Conservation (phyloP, 1,284 basidiomycete genomes). For the Heterobasidion parviporum region DNA sequence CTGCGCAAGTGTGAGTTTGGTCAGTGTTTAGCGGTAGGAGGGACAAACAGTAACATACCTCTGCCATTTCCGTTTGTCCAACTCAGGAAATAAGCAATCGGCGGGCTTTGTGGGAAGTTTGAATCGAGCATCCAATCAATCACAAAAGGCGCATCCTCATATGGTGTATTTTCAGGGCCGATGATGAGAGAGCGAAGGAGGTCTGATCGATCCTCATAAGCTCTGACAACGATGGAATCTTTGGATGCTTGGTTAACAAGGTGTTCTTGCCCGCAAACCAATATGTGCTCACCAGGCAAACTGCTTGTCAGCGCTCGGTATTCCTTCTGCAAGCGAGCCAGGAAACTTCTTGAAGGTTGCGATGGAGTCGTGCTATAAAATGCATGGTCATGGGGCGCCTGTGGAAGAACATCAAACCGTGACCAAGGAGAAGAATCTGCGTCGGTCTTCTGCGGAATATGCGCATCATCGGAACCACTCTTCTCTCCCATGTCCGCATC, state of each 20-base stretch:
- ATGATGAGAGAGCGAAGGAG: conserved; percentile 85
- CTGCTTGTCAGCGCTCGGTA: conserved; percentile 75
- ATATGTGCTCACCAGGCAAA: conserved; percentile 57
- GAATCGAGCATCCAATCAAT: conserved; percentile 91
- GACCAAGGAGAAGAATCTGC: conserved; percentile 46
- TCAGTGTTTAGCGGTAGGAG: neutral
- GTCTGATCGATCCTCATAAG: conserved; percentile 79
- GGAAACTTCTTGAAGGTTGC: conserved; percentile 66
- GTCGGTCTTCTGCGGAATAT: conserved; percentile 9
- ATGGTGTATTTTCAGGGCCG: conserved; percentile 90
- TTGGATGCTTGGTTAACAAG: conserved; percentile 6
- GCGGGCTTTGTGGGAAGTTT: conserved; percentile 82
- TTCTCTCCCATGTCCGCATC: conserved; percentile 10
- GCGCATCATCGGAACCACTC: neutral
- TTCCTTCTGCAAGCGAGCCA: conserved; percentile 72
- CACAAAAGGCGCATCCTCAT: conserved; percentile 88
- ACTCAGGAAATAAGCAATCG: conserved; percentile 83
- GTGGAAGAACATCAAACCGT: conserved; percentile 69
- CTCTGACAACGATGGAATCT: conserved; percentile 68
- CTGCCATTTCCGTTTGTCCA: conserved; percentile 93
- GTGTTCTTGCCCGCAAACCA: neutral
- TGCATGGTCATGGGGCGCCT: conserved; percentile 75
- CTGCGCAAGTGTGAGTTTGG: conserved; percentile 22
- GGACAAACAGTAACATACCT: conserved; percentile 36
- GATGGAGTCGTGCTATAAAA: conserved; percentile 55